Conservation (phyloP, 139 green algal species). For the Dunaliella primolecta region DNA sequence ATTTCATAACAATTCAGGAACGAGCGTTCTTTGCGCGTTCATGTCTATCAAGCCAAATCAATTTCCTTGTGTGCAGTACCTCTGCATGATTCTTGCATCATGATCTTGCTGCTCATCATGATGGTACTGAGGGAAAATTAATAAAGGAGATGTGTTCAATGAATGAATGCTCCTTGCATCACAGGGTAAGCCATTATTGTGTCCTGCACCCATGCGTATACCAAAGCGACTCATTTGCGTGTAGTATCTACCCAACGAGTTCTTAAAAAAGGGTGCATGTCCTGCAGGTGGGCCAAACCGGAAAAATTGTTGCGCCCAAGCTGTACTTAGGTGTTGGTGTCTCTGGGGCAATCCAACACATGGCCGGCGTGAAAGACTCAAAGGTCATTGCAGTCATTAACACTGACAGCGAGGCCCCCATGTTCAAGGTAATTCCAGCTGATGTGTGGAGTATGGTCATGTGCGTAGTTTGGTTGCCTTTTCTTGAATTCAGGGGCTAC, state of each 20-base stretch:
- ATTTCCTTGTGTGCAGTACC: too few species aligned
- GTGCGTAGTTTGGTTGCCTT: not conserved
- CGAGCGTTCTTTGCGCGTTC: too few species aligned
- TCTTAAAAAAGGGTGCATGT: not conserved
- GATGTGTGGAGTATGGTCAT: not conserved
- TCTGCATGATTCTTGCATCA: too few species aligned
- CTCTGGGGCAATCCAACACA: slow-evolving; percentile 92
- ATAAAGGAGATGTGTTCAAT: too few species aligned
- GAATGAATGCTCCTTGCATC: not conserved
- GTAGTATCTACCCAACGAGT: not conserved
- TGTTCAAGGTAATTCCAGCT: slow-evolving; percentile 66
- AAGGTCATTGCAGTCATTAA: slow-evolving; percentile 94
- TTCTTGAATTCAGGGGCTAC: not conserved
- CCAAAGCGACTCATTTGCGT: not conserved
- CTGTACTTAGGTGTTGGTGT: slow-evolving; percentile 94
- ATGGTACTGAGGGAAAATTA: too few species aligned
- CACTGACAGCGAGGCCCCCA: slow-evolving; percentile 80
- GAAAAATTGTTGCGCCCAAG: slow-evolving; percentile 92
- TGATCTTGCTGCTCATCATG: too few species aligned
- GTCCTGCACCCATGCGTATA: not conserved
- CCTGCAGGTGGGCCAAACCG: slow-evolving; percentile 91
- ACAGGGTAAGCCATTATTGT: too few species aligned
- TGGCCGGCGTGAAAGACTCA: slow-evolving; percentile 88
- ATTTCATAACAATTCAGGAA: too few species aligned
- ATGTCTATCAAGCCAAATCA: too few species aligned